A percentile compares a stretch with the other conserved stretches of the same genome.
These are phyloP conservation scores for Termitomyces bulborhizus DNA, from an alignment of 768 basidiomycete genomes.

Conservation along the genomic window DNA sequence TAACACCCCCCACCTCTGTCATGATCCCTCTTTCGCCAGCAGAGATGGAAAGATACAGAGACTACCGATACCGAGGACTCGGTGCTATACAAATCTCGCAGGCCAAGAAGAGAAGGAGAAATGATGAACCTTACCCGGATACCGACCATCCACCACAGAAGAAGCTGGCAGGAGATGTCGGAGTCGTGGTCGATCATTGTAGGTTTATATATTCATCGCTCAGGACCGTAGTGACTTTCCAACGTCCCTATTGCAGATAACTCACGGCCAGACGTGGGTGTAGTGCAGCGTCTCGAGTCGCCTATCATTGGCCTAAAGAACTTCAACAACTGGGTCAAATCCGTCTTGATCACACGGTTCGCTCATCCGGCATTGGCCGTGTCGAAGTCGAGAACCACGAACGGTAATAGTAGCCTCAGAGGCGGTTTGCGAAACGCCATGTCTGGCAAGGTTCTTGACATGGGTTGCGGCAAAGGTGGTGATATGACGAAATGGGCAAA, in stretches of 20 bases:
- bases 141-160: constrained; percentile 35
- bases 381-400: constrained; percentile 22
- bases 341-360: constrained; percentile 89
- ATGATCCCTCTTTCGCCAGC: constrained; percentile 57
- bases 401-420: constrained; percentile 16
- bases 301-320: constrained; percentile 95
- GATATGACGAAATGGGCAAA: constrained; percentile 95
- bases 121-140: constrained; percentile 30
- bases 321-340: constrained; percentile 99
- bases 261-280: constrained; percentile 85
- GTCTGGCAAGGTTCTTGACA: constrained; percentile 82
- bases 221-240: neutral
- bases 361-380: constrained; percentile 61
- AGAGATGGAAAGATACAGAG: constrained; percentile 56
- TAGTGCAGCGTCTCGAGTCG: constrained; percentile 76
- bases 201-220: constrained; percentile 24
- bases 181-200: constrained; percentile 76
- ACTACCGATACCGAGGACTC: constrained; percentile 49
- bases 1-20: constrained; percentile 55
- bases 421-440: constrained; percentile 22
- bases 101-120: constrained; percentile 18
- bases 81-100: constrained; percentile 44
- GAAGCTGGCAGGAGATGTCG: constrained; percentile 62
- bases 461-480: constrained; percentile 99
- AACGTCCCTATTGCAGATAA: constrained; percentile 56